These are phyloP conservation scores for Fusarium mangiferae DNA, from an alignment of 2,329 filamentous ascomycete species.

Conservation along the genomic window DNA sequence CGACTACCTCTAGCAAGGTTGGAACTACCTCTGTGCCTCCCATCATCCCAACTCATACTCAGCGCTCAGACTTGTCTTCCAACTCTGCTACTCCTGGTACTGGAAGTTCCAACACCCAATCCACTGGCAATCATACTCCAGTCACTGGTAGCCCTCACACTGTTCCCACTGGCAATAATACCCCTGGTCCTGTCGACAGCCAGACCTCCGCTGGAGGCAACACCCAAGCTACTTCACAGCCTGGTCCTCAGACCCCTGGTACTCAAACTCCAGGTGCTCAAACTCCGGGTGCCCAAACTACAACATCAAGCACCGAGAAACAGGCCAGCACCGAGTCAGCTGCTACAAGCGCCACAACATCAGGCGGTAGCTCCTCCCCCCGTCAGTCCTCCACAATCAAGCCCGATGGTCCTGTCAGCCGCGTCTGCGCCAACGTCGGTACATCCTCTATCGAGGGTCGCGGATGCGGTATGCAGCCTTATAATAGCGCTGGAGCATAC, in stretches of 20 bases:
- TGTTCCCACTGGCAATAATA: neutral
- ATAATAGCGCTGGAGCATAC: conserved; percentile 4
- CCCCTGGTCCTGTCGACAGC: rapidly evolving
- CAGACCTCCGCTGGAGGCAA: neutral
- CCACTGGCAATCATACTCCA: neutral
- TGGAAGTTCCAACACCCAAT: neutral
- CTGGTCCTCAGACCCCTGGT: too few relatives aligned
- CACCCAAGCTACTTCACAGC: neutral
- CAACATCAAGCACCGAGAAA: neutral
- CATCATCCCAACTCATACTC: neutral
- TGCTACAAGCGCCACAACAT: neutral
- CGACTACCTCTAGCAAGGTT: neutral
- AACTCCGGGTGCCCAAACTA: neutral
- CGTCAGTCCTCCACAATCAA: neutral
- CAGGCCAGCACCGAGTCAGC: neutral
- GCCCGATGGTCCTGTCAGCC: neutral
- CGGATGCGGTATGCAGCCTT: conserved; percentile 1
- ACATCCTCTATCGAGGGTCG: neutral
- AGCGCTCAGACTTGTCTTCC: rapidly evolving
- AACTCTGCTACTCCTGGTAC: neutral
- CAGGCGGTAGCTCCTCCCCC: neutral
- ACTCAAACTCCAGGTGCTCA: neutral
- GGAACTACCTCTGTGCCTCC: neutral
- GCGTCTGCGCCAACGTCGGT: neutral
- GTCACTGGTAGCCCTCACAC: neutral